Percentiles rank a stretch among this genome's conserved stretches.
Conservation (phyloP, 2,329 filamentous ascomycete species). For the Xylariaceae sp. region DNA sequence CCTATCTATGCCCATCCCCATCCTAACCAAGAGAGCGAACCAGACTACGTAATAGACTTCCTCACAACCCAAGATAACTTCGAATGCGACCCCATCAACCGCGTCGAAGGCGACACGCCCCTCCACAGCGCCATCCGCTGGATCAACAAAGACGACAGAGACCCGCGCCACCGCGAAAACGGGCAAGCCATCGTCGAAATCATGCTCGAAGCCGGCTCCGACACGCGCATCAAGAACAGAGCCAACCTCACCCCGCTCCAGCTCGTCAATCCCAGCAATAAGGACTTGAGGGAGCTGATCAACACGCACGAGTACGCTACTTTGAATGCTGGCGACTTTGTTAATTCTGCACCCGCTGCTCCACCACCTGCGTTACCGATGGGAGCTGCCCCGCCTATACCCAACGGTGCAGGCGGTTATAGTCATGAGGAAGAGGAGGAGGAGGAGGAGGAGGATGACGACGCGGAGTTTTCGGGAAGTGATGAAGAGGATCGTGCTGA, state of each 20-base stretch:
- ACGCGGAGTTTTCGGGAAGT: conserved; percentile 60
- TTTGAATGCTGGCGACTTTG: conserved; percentile 57
- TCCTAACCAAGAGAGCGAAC: neutral
- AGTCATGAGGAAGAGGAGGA: conserved; percentile 19
- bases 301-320: conserved; percentile 66
- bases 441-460: conserved; percentile 45
- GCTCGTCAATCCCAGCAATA: conserved; percentile 69
- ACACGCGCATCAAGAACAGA: conserved; percentile 60
- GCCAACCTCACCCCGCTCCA: conserved; percentile 67
- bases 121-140: conserved; percentile 75
- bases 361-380: too few relatives aligned
- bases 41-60: conserved; percentile 75
- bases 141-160: conserved; percentile 66
- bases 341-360: too few relatives aligned
- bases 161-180: conserved; percentile 59
- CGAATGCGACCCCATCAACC: conserved; percentile 76
- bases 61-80: conserved; percentile 80
- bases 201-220: conserved; percentile 74
- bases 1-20: neutral
- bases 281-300: conserved; percentile 57
- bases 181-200: conserved; percentile 68
- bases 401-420: conserved; percentile 19
- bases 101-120: conserved; percentile 70
- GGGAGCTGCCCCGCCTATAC: conserved; percentile 22
- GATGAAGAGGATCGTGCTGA: conserved; percentile 62